Percentiles rank a stretch among this genome's conserved stretches.
Evolutionary conservation across 225 moss, liverwort and hornwort species (phyloP).

Genomic region (Polytrichum formosum): DNA sequence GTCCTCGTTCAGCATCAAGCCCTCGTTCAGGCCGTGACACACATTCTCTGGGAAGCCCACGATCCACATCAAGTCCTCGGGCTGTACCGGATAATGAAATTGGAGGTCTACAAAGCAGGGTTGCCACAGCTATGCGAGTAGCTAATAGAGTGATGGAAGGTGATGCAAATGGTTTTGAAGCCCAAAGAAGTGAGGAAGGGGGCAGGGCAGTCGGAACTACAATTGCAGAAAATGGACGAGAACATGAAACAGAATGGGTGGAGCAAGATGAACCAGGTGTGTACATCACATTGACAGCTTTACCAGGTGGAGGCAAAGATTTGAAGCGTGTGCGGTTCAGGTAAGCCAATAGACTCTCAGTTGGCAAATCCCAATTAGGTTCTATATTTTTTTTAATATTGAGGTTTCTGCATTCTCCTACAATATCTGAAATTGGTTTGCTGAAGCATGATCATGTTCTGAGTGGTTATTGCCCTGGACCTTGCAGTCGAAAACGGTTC

Average conservation of each 20-base stretch:
- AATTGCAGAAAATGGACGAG: constrained; percentile 50
- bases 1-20: constrained; percentile 30
- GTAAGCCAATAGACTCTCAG: constrained; percentile 11
- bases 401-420: too few relatives aligned
- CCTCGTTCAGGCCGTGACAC: constrained; percentile 19
- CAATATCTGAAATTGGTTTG: too few relatives aligned
- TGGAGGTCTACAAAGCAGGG: constrained; percentile 17
- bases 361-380: too few relatives aligned
- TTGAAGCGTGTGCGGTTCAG: constrained; percentile 68
- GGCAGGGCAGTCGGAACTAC: constrained; percentile 27
- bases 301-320: constrained; percentile 69
- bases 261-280: constrained; percentile 73
- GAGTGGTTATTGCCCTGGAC: constrained; percentile 3
- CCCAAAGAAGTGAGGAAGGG: constrained; percentile 27
- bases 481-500: constrained; percentile 63
- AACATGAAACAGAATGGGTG: constrained; percentile 60
- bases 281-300: constrained; percentile 60
- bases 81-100: constrained; percentile 8
- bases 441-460: too few relatives aligned
- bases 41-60: constrained; percentile 24
- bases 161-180: constrained; percentile 31
- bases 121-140: constrained; percentile 16
- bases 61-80: constrained; percentile 25
- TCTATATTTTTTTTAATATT: too few relatives aligned
- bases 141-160: constrained; percentile 30